These are phyloP conservation scores for Aegilops speltoides DNA, from an alignment of 176 grass and related monocot species.

Conservation along the genomic window DNA sequence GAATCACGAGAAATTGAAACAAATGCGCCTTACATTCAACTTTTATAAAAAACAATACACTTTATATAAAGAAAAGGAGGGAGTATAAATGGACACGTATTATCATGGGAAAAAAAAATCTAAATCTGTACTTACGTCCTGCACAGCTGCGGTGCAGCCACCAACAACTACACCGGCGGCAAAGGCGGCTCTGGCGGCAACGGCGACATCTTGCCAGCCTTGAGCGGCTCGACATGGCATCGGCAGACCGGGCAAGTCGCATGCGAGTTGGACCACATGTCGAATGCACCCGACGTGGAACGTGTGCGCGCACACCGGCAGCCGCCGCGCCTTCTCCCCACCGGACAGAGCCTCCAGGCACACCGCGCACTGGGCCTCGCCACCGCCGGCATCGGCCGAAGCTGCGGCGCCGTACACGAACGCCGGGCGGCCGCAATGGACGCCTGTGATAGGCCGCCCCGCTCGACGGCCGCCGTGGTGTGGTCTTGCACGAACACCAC, in stretches of 20 bases:
- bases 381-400: neutral
- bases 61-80: too few relatives aligned
- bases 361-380: conserved; percentile 42
- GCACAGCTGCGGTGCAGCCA: neutral
- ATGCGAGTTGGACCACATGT: conserved; percentile 54
- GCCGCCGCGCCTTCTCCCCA: conserved; percentile 35
- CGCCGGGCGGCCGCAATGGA: conserved; percentile 21
- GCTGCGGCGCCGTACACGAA: neutral
- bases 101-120: neutral
- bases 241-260: conserved; percentile 71
- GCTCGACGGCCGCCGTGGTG: neutral
- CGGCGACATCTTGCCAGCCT: neutral
- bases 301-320: conserved; percentile 57
- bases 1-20: too few relatives aligned
- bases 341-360: conserved; percentile 50
- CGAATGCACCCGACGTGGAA: conserved; percentile 75
- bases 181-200: neutral
- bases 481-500: neutral
- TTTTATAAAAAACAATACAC: too few relatives aligned
- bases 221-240: conserved; percentile 27
- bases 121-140: neutral
- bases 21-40: too few relatives aligned
- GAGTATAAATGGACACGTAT: too few relatives aligned
- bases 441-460: conserved; percentile 10
- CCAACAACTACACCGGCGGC: conserved; percentile 33